These are phyloP conservation scores for Fibroporia radiculosa DNA, from an alignment of 768 basidiomycete species.

Conservation along the genomic window DNA sequence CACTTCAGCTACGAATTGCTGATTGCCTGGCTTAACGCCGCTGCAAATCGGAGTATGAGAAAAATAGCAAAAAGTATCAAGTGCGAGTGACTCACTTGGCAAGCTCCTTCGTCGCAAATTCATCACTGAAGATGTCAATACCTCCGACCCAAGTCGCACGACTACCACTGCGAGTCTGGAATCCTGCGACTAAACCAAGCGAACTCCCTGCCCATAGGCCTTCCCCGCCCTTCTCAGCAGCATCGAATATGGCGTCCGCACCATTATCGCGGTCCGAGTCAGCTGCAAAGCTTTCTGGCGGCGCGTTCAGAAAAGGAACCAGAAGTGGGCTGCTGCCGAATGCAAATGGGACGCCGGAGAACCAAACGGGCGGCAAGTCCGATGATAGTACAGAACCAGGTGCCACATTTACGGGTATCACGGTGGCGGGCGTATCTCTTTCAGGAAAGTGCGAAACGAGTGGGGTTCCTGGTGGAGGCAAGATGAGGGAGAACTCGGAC, in stretches of 20 bases:
- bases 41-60: slow-evolving; percentile 23
- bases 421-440: slow-evolving; percentile 51
- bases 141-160: slow-evolving; percentile 80
- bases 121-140: slow-evolving; percentile 72
- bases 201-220: slow-evolving; percentile 77
- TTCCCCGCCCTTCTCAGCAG: slow-evolving; percentile 68
- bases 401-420: slow-evolving; percentile 58
- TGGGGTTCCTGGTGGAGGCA: slow-evolving; percentile 77
- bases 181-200: slow-evolving; percentile 75
- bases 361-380: slow-evolving; percentile 58
- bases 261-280: slow-evolving; percentile 51
- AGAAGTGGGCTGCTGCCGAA: slow-evolving; percentile 69
- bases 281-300: slow-evolving; percentile 66
- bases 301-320: slow-evolving; percentile 75
- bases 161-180: slow-evolving; percentile 77
- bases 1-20: slow-evolving; percentile 64
- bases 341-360: slow-evolving; percentile 62
- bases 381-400: slow-evolving; percentile 37
- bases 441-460: slow-evolving; percentile 83
- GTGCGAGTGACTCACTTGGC: slow-evolving; percentile 38
- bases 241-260: slow-evolving; percentile 59
- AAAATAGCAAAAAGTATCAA: background rate
- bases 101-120: slow-evolving; percentile 57
- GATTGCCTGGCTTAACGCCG: slow-evolving; percentile 65
- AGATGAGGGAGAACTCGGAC: slow-evolving; percentile 85